These are phyloP conservation scores for Gonapodya sp. DNA, from an alignment of 192 early-diverging fungal genomes.

Conservation along the genomic window DNA sequence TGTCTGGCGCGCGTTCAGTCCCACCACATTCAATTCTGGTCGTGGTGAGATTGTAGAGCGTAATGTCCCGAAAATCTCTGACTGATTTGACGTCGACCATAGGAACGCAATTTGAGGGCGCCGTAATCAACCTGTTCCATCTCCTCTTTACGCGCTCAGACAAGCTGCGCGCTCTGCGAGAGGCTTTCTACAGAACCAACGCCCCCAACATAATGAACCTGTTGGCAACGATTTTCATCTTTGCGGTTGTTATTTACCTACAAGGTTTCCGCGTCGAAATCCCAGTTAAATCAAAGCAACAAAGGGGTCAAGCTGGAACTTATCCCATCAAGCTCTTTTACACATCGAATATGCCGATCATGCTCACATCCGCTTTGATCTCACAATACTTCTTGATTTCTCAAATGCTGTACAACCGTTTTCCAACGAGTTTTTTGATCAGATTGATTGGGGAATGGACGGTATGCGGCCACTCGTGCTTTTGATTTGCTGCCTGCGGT, in stretches of 20 bases:
- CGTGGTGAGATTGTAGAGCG: no score
- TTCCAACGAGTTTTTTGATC: slow-evolving; percentile 92
- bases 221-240: slow-evolving; percentile 78
- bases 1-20: slow-evolving; percentile 97
- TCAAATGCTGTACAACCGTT: slow-evolving; percentile 95
- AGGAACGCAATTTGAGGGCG: slow-evolving; percentile 97
- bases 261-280: slow-evolving; percentile 99
- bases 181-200: slow-evolving; percentile 88
- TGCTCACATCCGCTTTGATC: slow-evolving; percentile 89
- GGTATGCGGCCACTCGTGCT: slow-evolving; percentile 23
- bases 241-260: slow-evolving; percentile 85
- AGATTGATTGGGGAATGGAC: slow-evolving; percentile 92
- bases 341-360: slow-evolving; percentile 99
- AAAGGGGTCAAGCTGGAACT: slow-evolving; percentile 94
- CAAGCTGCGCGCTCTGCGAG: slow-evolving; percentile 93
- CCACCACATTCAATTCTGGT: slow-evolving; percentile 95
- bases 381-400: slow-evolving; percentile 98
- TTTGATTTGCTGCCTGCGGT: slow-evolving; percentile 3
- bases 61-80: no score
- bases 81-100: slow-evolving; percentile 2
- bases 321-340: slow-evolving; percentile 99
- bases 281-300: slow-evolving; percentile 89
- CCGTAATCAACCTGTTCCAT: slow-evolving; percentile 90
- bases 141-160: slow-evolving; percentile 87
- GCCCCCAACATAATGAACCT: slow-evolving; percentile 87